Conservation (phyloP, 352 stramenopile genomes). For the Phytophthora niederhauseri region DNA sequence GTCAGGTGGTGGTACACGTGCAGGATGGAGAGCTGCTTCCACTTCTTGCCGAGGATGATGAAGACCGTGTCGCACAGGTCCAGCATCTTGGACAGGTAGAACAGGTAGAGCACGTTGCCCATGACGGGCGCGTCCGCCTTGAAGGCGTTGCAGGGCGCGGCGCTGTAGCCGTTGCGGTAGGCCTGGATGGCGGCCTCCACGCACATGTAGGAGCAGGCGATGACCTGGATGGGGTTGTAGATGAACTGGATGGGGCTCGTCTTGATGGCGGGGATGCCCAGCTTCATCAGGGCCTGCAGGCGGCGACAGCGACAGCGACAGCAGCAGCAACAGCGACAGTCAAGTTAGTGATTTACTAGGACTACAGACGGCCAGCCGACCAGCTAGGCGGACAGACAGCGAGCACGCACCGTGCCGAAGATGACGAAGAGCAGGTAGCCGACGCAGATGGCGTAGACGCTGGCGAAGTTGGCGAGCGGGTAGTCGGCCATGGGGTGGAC, state of each 20-base stretch:
- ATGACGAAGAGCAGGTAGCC: constrained; percentile 75
- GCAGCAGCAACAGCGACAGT: not conserved
- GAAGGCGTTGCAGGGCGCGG: constrained; percentile 89
- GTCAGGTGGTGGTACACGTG: constrained; percentile 98
- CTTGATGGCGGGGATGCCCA: constrained; percentile 55
- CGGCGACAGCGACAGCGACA: constrained; percentile 3
- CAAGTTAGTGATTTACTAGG: not conserved
- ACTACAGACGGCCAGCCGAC: too few relatives aligned
- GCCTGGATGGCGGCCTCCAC: constrained; percentile 91
- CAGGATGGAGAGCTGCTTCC: constrained; percentile 95
- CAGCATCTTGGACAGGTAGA: constrained; percentile 96
- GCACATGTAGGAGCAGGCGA: constrained; percentile 95
- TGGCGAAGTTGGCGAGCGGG: constrained; percentile 69
- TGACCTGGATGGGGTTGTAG: constrained; percentile 96
- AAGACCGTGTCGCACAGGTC: constrained; percentile 94
- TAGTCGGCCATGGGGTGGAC: constrained; percentile 63
- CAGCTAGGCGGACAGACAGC: not conserved
- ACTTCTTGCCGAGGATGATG: constrained; percentile 97
- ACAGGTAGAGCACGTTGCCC: constrained; percentile 94
- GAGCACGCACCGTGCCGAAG: constrained; percentile 51
- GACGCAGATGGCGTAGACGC: constrained; percentile 61
- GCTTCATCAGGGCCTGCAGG: constrained; percentile 52
- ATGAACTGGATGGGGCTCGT: constrained; percentile 87
- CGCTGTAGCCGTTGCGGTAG: constrained; percentile 88
- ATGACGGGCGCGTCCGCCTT: constrained; percentile 85